Conservation (phyloP, 306 rosid genomes). For the Quercus bicolor region DNA sequence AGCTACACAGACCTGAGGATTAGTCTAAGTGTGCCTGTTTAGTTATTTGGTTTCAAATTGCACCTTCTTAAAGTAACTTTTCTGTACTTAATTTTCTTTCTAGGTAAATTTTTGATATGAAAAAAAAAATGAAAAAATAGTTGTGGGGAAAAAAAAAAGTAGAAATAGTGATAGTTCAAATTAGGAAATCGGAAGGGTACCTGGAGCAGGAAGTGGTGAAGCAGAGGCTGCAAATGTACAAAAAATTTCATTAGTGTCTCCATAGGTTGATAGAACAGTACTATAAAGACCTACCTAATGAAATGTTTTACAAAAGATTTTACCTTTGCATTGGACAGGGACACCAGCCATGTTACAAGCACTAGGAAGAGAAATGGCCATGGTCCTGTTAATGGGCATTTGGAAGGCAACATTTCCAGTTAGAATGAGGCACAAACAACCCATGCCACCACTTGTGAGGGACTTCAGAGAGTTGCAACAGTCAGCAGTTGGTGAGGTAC, state of each 20-base stretch:
- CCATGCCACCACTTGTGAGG: conserved; percentile 47
- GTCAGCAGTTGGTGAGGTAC: conserved; percentile 49
- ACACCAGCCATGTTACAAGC: conserved; percentile 79
- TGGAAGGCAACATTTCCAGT: conserved; percentile 56
- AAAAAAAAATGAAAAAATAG: too few species aligned
- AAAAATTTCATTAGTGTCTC: not conserved
- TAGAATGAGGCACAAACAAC: conserved; percentile 58
- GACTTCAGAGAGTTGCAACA: conserved; percentile 62
- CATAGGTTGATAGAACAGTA: not conserved
- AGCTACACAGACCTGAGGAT: too few species aligned
- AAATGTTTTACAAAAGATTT: not conserved
- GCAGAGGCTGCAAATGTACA: conserved; percentile 47
- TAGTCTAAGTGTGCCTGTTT: too few species aligned
- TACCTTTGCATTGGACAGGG: conserved; percentile 70
- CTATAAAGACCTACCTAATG: not conserved
- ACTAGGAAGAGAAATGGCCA: conserved; percentile 79
- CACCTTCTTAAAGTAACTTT: too few species aligned
- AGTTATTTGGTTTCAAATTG: too few species aligned
- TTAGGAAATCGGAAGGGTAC: conserved; percentile 26
- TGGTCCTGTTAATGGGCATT: conserved; percentile 55
- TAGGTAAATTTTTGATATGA: too few species aligned
- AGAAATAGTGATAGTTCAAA: not conserved
- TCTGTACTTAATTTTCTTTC: too few species aligned
- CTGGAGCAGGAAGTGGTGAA: conserved; percentile 72
- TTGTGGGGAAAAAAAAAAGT: too few species aligned